Base-by-base conservation (phyloP, 495 filamentous ascomycete species). In the Lasiosphaeriaceae sp. region DNA sequence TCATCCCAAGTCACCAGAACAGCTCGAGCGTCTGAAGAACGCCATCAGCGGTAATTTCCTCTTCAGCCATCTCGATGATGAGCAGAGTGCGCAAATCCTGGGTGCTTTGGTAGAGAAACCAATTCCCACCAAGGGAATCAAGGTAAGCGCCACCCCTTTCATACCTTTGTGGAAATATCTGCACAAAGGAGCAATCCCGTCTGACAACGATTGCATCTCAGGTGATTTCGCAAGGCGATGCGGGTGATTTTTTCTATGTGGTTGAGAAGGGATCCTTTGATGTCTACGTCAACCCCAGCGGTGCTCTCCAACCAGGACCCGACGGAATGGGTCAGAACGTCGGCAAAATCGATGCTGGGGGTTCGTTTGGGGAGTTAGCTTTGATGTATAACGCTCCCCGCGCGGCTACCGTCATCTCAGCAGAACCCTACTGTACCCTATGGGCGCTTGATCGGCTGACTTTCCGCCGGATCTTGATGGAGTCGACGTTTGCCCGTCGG, bases 331-430 rank as follows among this genome's bases (percentile, higher is more conserved):
- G 94, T 29, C 80, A 80, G 53, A 89, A 89, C 61, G 92, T 97
- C n/a, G 83, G 81, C 64, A 82, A 75, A 39, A 93, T 92, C 52
- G 88, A 88, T 37, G 84, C 92, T 2, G 95, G 95, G 24, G 91
- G 92, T 52, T 95, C 90, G n/a, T 98, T 98, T 74, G 94, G 94
- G 59, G 94, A 98, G 74, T 78, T 98, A 50, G 94, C 94, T 21
- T 78, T 98, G 64, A 97, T 98, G 94, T 98, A 98, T 75, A 97
- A 97, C 65, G 91, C 94, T 16, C 94, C 95, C 3, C 88, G 94
- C 64, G 95, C 95, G n/a, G 94, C 94, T 3, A 97, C 94, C 1
- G 90, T 98, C 52, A 83, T 95, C 52, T 94, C 89, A 17, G 85
- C 86, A 23, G 91, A 95, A 52, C 63, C 86, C 3, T 78, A 83